A percentile compares a stretch with the other conserved stretches of the same genome.
Evolutionary conservation across 2,329 filamentous ascomycete species (phyloP).

Genomic region (Fusarium sp.): DNA sequence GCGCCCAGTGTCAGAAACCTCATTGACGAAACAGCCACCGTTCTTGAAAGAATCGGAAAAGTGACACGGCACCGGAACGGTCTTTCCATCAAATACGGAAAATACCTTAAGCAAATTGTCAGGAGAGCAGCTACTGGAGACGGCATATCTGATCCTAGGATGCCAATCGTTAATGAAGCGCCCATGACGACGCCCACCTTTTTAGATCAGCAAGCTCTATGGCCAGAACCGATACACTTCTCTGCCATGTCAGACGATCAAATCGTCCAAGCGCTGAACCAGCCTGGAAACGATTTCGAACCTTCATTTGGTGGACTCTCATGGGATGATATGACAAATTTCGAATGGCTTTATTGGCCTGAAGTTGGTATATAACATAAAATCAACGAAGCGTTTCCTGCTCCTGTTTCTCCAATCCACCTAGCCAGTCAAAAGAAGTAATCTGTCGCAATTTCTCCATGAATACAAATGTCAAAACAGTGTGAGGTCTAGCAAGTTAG

Average conservation of each 20-base stretch:
- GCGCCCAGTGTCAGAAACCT: conserved; percentile 72
- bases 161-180: conserved; percentile 26
- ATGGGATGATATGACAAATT: conserved; percentile 68
- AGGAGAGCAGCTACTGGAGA: conserved; percentile 50
- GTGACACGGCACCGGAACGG: conserved; percentile 74
- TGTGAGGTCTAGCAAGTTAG: conserved; percentile 52
- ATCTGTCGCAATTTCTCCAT: conserved; percentile 58
- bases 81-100: conserved; percentile 65
- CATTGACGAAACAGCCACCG: conserved; percentile 75
- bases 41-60: conserved; percentile 75
- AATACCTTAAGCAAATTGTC: conserved; percentile 58
- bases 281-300: conserved; percentile 69
- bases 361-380: conserved; percentile 53
- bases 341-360: conserved; percentile 67
- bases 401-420: conserved; percentile 18
- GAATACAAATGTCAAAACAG: conserved; percentile 59
- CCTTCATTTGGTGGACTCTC: conserved; percentile 65
- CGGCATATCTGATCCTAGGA: conserved; percentile 27
- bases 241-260: conserved; percentile 77
- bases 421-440: conserved; percentile 41
- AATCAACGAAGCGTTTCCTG: conserved; percentile 25
- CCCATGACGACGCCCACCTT: conserved; percentile 44
- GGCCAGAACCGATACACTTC: conserved; percentile 68
- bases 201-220: conserved; percentile 50
- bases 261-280: conserved; percentile 73